Evolutionary conservation across 2,329 filamentous ascomycete genomes (phyloP).

Genomic region (Anisogramma anomala): DNA sequence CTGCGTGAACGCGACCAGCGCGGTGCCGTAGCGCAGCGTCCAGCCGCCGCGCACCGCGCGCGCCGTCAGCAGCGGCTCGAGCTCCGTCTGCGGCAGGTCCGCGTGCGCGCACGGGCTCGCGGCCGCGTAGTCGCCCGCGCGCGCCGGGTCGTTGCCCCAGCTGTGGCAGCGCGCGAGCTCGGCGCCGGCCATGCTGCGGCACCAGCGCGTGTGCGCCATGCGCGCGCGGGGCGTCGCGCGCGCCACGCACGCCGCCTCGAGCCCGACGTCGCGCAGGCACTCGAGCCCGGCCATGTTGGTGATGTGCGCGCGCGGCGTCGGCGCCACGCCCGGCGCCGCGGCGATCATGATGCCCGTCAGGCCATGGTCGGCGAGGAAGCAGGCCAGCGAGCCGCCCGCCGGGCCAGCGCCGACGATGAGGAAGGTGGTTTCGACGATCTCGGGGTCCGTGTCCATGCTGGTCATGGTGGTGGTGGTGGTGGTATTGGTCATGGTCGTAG

Average conservation of each 20-base stretch:
- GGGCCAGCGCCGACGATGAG: slow-evolving; percentile 30
- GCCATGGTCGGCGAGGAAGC: slow-evolving; percentile 33
- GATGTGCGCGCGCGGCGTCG: slow-evolving; percentile 49
- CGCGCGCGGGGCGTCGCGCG: slow-evolving; percentile 27
- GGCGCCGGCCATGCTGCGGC: slow-evolving; percentile 38
- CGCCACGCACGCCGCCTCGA: slow-evolving; percentile 30
- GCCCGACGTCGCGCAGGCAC: slow-evolving; percentile 39
- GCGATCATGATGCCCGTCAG: slow-evolving; percentile 43
- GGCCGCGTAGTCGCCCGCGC: slow-evolving; percentile 33
- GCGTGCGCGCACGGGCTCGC: slow-evolving; percentile 33
- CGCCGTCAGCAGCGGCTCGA: slow-evolving; percentile 35
- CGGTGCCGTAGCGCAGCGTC: slow-evolving; percentile 31
- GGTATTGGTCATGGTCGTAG: neutral
- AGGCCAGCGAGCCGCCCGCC: slow-evolving; percentile 41
- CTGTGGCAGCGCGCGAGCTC: slow-evolving; percentile 39
- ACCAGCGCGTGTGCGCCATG: slow-evolving; percentile 43
- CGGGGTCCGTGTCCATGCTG: neutral
- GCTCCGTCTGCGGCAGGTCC: slow-evolving; percentile 36
- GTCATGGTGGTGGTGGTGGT: neutral
- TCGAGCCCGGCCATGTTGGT: slow-evolving; percentile 48
- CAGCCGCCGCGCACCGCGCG: slow-evolving; percentile 30
- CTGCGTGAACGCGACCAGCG: slow-evolving; percentile 24
- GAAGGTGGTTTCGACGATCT: slow-evolving; percentile 14
- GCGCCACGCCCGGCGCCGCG: slow-evolving; percentile 35
- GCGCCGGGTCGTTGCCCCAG: slow-evolving; percentile 37